Base-by-base conservation (phyloP, 805 yeast genomes). In the Komagataella populi region DNA sequence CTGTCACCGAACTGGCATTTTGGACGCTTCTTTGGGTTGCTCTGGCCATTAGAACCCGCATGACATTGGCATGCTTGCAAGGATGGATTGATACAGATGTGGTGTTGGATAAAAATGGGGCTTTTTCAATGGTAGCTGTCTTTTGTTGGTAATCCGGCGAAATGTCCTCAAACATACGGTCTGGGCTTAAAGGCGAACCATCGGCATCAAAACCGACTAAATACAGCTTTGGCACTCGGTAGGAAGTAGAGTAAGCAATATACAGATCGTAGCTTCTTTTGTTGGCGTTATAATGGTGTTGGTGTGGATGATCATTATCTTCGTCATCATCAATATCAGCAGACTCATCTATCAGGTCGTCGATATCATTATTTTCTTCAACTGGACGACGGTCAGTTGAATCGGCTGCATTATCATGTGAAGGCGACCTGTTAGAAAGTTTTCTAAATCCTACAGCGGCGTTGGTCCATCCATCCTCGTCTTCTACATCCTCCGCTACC, bases 191-290 rank as follows among this genome's bases (percentile, higher is more conserved):
- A 2, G 98, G 99, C 14, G 81, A 74, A 0, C 99, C 98, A 54
- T 84, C 79, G 8, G 81, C 73, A 60, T 80, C 82, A 69, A 80
- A 93, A 0, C 99, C 99, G 12, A 87, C 88, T 46, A 93, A 69
- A 61, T 89, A 93, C 77, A 95, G 74, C 70, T 93, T 89, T 24
- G 99, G 99, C 4, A 93, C 99, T 47, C 98, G 75, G 63, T 93
- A 93, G 1, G 96, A 85, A 0, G 99, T 91, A 8, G 96, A 87
- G 65, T 93, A 93, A 3, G 95, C 80, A 59, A 93, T 89, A 70
- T 84, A 93, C 49, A 93, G 70, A 66, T 93, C 96, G 64, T 91
- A 93, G 55, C 80, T 79, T 56, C 97, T 72, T 61, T 77, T 76
- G 23, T 68, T 68, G 23, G 70, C 64, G 50, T 67, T 60, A 30